Conservation (phyloP, 2,329 filamentous ascomycete genomes). For the Apiospora marii region DNA sequence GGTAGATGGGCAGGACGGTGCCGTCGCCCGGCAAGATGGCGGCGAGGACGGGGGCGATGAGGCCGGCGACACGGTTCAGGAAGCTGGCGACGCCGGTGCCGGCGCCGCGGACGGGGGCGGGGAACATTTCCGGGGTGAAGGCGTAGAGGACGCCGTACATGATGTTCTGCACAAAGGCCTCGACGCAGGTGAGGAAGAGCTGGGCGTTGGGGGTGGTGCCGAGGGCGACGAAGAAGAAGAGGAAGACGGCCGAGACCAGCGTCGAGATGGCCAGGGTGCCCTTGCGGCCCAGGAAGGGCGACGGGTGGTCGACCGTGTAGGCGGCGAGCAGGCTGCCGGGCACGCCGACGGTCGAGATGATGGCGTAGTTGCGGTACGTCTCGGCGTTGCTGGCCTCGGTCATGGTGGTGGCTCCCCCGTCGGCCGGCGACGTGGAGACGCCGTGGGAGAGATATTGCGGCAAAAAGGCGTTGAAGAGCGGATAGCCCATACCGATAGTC, state of each 20-base stretch:
- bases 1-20: conserved; percentile 63
- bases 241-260: conserved; percentile 70
- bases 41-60: conserved; percentile 74
- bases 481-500: conserved; percentile 85
- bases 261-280: conserved; percentile 76
- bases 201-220: conserved; percentile 64
- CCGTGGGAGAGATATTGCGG: conserved; percentile 80
- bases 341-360: conserved; percentile 78
- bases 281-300: conserved; percentile 71
- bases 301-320: conserved; percentile 72
- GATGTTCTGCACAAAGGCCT: conserved; percentile 77
- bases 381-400: conserved; percentile 41
- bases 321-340: conserved; percentile 80
- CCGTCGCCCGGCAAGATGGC: conserved; percentile 66
- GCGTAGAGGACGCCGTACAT: conserved; percentile 82
- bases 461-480: conserved; percentile 89
- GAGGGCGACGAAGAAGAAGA: conserved; percentile 71
- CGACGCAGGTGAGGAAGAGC: conserved; percentile 71
- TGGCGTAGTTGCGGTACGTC: conserved; percentile 83
- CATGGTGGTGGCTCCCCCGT: conserved; percentile 34
- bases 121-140: conserved; percentile 81
- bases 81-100: conserved; percentile 77
- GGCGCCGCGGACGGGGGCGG: conserved; percentile 74
- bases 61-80: conserved; percentile 71
- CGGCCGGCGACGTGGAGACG: conserved; percentile 45